phyloP scores from a whole-genome alignment of 164 flowering plant genomes.

The Umbilicus rupestris region DNA sequence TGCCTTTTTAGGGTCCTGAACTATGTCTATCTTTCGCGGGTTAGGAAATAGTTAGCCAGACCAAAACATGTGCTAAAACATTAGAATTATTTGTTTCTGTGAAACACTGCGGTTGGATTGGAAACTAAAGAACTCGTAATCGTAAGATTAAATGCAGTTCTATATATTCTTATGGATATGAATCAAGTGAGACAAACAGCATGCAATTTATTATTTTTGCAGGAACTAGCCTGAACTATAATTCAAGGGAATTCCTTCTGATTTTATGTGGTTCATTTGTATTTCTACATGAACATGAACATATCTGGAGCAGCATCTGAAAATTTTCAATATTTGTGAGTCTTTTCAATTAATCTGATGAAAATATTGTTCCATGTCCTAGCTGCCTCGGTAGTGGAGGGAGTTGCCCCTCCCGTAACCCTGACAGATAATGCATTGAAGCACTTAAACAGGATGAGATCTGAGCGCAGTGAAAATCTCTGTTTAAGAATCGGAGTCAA shows the following conservation, averaged over 20 bases:
- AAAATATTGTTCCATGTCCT: conserved; percentile 14
- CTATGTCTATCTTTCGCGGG: too few relatives aligned
- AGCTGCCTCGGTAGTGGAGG: conserved; percentile 54
- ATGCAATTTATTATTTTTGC: too few relatives aligned
- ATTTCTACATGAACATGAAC: background rate
- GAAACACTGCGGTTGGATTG: background rate
- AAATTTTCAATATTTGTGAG: background rate
- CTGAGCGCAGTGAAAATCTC: conserved; percentile 68
- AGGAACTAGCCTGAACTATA: background rate
- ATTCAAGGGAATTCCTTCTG: background rate
- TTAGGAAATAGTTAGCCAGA: background rate
- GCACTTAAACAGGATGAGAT: conserved; percentile 80
- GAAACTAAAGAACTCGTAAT: background rate
- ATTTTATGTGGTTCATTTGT: background rate
- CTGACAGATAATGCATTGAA: conserved; percentile 72
- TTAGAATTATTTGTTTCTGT: background rate
- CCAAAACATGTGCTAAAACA: background rate
- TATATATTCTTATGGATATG: too few relatives aligned
- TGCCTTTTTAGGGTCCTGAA: too few relatives aligned
- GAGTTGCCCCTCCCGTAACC: conserved; percentile 64
- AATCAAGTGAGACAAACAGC: too few relatives aligned
- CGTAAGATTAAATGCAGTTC: background rate
- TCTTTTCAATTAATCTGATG: background rate
- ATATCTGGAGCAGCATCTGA: background rate
- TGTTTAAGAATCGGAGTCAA: conserved; percentile 93